Percentiles rank a stretch among this genome's conserved stretches.
Conservation (phyloP, 2,329 filamentous ascomycete species). For the Fusarium subglutinans region DNA sequence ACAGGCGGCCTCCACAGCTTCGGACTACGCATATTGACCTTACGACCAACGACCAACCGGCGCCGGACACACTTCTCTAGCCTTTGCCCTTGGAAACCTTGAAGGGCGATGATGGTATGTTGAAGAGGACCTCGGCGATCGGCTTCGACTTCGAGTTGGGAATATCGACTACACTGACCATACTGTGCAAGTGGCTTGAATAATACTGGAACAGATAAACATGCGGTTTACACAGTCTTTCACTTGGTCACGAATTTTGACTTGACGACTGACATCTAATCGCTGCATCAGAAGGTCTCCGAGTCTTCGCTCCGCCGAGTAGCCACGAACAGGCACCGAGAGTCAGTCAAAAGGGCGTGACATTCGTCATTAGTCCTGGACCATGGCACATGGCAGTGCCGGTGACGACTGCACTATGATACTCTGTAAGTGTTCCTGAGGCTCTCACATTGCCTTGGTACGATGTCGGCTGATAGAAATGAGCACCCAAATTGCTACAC, state of each 20-base stretch:
- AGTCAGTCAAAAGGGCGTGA: neutral
- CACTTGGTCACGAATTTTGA: fast-evolving
- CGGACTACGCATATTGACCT: no score
- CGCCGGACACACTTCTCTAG: neutral
- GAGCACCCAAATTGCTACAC: neutral
- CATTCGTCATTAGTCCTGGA: neutral
- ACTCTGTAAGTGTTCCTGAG: no score
- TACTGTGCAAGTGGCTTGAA: neutral
- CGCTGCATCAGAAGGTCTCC: fast-evolving
- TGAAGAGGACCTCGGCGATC: neutral
- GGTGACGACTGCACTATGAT: no score
- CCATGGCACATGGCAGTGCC: fast-evolving
- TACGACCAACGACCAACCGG: no score
- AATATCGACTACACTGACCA: no score
- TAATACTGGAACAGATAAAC: fast-evolving
- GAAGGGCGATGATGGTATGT: fast-evolving
- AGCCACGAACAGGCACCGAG: neutral
- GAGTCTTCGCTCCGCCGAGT: fast-evolving
- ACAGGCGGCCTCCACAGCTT: neutral
- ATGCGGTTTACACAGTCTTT: neutral
- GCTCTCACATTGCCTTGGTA: neutral
- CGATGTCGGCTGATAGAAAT: neutral
- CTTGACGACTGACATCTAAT: neutral
- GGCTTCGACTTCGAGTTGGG: neutral
- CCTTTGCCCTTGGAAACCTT: fast-evolving